Evolutionary conservation across 2,329 filamentous ascomycete species (phyloP), one percentile per base, ranked within the genome.

Genomic region (Grosmannia huntii): DNA sequence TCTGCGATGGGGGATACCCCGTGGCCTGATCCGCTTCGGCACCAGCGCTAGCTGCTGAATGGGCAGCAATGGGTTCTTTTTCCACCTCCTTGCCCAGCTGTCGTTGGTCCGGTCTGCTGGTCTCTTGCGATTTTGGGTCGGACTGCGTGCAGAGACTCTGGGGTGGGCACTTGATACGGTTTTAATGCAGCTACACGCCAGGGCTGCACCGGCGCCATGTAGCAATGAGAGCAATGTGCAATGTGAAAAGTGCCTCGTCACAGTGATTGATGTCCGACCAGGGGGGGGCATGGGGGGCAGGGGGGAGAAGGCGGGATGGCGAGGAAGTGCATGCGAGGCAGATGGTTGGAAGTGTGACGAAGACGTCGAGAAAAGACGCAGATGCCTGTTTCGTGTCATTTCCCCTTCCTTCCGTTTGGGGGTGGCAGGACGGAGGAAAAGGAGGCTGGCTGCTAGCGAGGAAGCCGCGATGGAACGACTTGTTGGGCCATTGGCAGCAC

Each of bases 361-460:
- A 41, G 12, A 44, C 41, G 41, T 44, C 41, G 25, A 50, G 48
- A 50, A 23, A 27, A 50, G 23, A 27, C 48, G 41, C 41, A 44
- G 28, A 50, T 50, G 48, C 48, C 48, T 50, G 27, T 50, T 33
- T 33, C 21, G 27, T 33, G 25, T 21, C n/a, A n/a, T 52, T 27
- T 33, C 50, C 27, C 50, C 19, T 33, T 27, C 50, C 50, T 25
- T 52, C 50, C 21, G n/a, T 33, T n/a, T 27, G 27, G 50, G 31
- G 31, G 51, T 53, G 41, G 31, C 55, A 50, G 28, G 55, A 38
- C 6, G 14, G 25, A 21, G n/a, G 27, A 12, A 21, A 50, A 51
- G 51, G 55, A 56, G 55, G 48, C 33, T 57, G 55, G 55, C 27
- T 11, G 55, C 48, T 57, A 48, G 55, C 36, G 5, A 49, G 54